Percentiles rank a stretch among this genome's conserved stretches.
phyloP scores from a whole-genome alignment of 2,329 filamentous ascomycete genomes.

The Dendryphion nanum region DNA sequence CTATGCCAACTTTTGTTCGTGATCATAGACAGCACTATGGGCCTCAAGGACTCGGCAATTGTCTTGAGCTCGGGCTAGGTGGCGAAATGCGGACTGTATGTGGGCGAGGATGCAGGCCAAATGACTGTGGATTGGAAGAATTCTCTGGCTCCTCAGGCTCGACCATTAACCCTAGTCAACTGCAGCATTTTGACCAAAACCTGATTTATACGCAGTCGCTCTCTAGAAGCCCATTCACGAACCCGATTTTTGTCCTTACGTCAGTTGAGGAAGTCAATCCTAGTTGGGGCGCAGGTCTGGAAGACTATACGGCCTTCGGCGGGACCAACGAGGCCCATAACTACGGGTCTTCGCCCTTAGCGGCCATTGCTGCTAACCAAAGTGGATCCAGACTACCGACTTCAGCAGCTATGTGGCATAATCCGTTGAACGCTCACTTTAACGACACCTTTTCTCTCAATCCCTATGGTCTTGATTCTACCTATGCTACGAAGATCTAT shows the following conservation, averaged over 20 bases:
- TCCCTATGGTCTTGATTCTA: too few relatives aligned
- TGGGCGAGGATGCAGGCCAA: slow-evolving; percentile 55
- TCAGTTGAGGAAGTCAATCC: neutral
- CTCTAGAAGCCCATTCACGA: neutral
- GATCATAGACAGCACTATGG: neutral
- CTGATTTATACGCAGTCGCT: neutral
- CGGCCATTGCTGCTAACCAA: neutral
- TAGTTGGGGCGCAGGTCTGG: neutral
- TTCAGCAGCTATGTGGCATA: neutral
- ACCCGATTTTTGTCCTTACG: neutral
- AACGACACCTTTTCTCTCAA: too few relatives aligned
- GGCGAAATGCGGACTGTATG: neutral
- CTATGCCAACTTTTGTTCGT: neutral
- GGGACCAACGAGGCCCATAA: neutral
- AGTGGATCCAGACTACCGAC: neutral
- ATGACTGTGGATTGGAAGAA: slow-evolving; percentile 66
- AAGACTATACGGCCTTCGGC: neutral
- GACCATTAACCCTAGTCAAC: slow-evolving; percentile 63
- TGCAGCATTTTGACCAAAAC: slow-evolving; percentile 78
- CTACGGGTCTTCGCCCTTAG: neutral
- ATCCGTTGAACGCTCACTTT: neutral
- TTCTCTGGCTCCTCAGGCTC: slow-evolving; percentile 71
- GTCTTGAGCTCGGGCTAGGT: neutral
- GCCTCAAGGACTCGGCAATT: neutral
- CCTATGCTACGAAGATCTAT: too few relatives aligned